phyloP scores from a whole-genome alignment of 2,329 filamentous ascomycete species.

The Eurotiales sp. region DNA sequence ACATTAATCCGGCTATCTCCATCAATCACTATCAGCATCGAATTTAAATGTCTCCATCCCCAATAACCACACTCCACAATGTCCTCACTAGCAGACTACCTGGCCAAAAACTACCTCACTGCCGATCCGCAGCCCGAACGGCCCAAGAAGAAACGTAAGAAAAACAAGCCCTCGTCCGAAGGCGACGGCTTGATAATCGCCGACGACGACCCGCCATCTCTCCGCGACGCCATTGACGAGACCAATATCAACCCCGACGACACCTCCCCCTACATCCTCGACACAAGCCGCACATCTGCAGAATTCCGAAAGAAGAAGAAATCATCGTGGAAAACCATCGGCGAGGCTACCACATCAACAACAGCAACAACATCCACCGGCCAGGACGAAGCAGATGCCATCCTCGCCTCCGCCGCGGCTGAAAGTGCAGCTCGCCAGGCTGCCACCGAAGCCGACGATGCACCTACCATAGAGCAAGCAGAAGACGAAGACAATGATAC shows the following conservation, averaged over 20 bases:
- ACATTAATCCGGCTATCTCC: slow-evolving; percentile 15
- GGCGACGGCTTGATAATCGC: slow-evolving; percentile 36
- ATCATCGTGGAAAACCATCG: slow-evolving; percentile 44
- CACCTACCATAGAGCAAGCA: slow-evolving; percentile 36
- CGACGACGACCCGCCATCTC: slow-evolving; percentile 38
- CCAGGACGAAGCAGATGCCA: slow-evolving; percentile 70
- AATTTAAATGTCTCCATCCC: neutral
- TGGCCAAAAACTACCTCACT: slow-evolving; percentile 86
- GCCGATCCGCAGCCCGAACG: slow-evolving; percentile 50
- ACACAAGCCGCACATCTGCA: slow-evolving; percentile 28
- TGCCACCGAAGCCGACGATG: slow-evolving; percentile 49
- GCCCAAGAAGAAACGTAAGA: slow-evolving; percentile 51
- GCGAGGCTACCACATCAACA: slow-evolving; percentile 13
- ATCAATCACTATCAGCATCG: too few species aligned
- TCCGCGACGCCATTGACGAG: slow-evolving; percentile 26
- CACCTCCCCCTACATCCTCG: slow-evolving; percentile 25
- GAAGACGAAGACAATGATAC: slow-evolving; percentile 33
- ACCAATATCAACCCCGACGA: slow-evolving; percentile 39
- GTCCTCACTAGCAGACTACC: slow-evolving; percentile 71
- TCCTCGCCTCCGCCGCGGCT: slow-evolving; percentile 67
- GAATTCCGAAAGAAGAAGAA: slow-evolving; percentile 71
- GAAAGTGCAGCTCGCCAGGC: slow-evolving; percentile 56
- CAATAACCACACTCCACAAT: slow-evolving; percentile 34
- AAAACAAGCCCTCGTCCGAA: slow-evolving; percentile 46
- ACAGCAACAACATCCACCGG: too few species aligned